These are phyloP conservation scores for Blastocrithidia nonstop DNA, from an alignment of 208 protist species.

Conservation along the genomic window DNA sequence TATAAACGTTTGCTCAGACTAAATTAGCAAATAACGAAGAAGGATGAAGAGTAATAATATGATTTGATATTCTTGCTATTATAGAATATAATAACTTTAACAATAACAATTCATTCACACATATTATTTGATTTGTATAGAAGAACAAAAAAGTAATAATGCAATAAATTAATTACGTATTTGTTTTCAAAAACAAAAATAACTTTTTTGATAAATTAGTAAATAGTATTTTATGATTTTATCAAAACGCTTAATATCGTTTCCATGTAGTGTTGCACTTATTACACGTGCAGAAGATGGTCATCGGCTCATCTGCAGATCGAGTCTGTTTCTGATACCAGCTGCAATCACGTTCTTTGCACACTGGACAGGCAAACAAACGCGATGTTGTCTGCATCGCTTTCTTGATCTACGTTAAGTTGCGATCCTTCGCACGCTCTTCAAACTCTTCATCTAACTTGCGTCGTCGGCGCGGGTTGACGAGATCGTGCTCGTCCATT, in stretches of 20 bases:
- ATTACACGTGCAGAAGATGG: conserved; percentile 91
- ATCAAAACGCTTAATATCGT: conserved; percentile 15
- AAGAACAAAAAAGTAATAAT: conserved; percentile 2
- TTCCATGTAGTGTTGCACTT: conserved; percentile 75
- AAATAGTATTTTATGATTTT: neutral
- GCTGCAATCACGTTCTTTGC: conserved; percentile 66
- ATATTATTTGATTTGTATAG: neutral
- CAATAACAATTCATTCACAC: neutral
- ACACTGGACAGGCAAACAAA: conserved; percentile 79
- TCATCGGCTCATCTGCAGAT: conserved; percentile 96
- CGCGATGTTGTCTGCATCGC: conserved; percentile 46
- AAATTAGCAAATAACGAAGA: too few relatives aligned
- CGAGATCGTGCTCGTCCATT: conserved; percentile 55
- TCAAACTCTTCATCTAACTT: conserved; percentile 47
- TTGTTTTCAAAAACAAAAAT: neutral
- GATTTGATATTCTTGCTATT: too few relatives aligned
- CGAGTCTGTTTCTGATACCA: conserved; percentile 94
- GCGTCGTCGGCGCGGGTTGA: conserved; percentile 55
- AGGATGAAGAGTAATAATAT: too few relatives aligned
- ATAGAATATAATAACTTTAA: too few relatives aligned
- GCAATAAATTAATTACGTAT: neutral
- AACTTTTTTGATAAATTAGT: conserved; percentile 1
- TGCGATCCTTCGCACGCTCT: conserved; percentile 58
- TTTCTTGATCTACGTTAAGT: conserved; percentile 63
- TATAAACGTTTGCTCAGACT: too few relatives aligned